Evolutionary conservation across 1,284 basidiomycete genomes (phyloP).

Genomic region (Leucoagaricus sp.): DNA sequence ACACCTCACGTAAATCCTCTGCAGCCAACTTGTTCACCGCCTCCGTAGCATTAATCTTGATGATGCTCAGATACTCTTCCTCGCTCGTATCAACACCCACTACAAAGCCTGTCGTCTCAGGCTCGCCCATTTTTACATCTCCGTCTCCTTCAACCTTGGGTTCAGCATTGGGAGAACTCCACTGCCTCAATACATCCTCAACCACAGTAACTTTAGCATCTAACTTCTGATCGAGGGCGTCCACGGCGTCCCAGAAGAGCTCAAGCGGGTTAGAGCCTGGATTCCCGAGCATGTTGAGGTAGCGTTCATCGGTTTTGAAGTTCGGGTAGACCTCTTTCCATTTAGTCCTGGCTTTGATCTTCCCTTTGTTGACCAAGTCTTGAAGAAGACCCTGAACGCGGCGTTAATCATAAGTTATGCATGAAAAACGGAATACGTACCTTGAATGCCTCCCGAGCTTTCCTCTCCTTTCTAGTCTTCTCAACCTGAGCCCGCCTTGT

Average conservation of each 20-base stretch:
- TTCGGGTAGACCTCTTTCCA: constrained; percentile 89
- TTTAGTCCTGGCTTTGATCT: constrained; percentile 81
- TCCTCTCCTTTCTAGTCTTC: constrained; percentile 79
- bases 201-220: constrained; percentile 73
- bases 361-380: constrained; percentile 64
- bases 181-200: constrained; percentile 57
- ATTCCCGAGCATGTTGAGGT: constrained; percentile 83
- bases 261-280: constrained; percentile 94
- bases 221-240: constrained; percentile 83
- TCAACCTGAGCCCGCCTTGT: constrained; percentile 79
- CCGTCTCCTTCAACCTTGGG: constrained; percentile 32
- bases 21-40: constrained; percentile 47
- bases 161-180: constrained; percentile 24
- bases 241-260: constrained; percentile 94
- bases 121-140: constrained; percentile 27
- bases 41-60: constrained; percentile 55
- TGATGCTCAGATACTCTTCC: constrained; percentile 59
- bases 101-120: constrained; percentile 46
- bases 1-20: constrained; percentile 63
- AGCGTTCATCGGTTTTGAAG: constrained; percentile 81
- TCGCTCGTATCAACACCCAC: constrained; percentile 59
- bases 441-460: constrained; percentile 87
- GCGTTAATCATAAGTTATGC: not conserved
- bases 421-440: constrained; percentile 39
- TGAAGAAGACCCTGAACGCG: constrained; percentile 61